Evolutionary conservation across 2,329 filamentous ascomycete species (phyloP).

Genomic region (Ophiobolus disseminans): DNA sequence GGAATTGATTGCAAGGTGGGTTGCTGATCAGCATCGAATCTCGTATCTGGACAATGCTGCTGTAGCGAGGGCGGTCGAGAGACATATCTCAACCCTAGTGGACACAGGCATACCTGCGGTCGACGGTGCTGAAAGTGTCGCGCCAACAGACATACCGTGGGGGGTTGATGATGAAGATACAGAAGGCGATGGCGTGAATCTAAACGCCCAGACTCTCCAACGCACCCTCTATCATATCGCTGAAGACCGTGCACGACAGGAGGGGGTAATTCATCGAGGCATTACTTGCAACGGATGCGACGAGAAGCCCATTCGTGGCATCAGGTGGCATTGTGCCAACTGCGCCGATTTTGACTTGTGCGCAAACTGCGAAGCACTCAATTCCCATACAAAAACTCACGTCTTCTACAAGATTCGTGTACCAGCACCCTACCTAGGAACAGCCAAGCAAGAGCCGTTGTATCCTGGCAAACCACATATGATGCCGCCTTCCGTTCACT

Average conservation of each 20-base stretch:
- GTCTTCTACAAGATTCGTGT: conserved; percentile 96
- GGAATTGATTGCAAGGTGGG: conserved; percentile 24
- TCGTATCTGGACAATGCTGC: conserved; percentile 20
- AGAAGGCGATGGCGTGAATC: conserved; percentile 51
- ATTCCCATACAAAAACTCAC: conserved; percentile 84
- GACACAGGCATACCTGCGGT: conserved; percentile 3
- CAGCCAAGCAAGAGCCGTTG: conserved; percentile 66
- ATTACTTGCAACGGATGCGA: conserved; percentile 92
- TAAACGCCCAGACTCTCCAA: conserved; percentile 78
- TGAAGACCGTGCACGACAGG: conserved; percentile 86
- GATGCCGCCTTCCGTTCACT: conserved; percentile 71
- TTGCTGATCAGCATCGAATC: conserved; percentile 13
- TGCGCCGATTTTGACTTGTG: conserved; percentile 96
- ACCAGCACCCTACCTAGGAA: conserved; percentile 82
- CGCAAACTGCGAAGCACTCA: conserved; percentile 83
- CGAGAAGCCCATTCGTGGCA: conserved; percentile 85
- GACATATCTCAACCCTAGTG: conserved; percentile 23
- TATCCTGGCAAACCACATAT: conserved; percentile 71
- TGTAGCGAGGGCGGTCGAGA: conserved; percentile 28
- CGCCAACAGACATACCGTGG: conserved; percentile 42
- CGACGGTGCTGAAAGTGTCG: conserved; percentile 39
- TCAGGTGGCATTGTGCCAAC: conserved; percentile 93
- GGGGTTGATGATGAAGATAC: conserved; percentile 41
- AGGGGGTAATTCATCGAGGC: conserved; percentile 81
- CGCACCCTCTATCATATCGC: conserved; percentile 89